These are phyloP conservation scores for Anthracocystis setariae DNA, from an alignment of 1,284 basidiomycete species.

Conservation along the genomic window DNA sequence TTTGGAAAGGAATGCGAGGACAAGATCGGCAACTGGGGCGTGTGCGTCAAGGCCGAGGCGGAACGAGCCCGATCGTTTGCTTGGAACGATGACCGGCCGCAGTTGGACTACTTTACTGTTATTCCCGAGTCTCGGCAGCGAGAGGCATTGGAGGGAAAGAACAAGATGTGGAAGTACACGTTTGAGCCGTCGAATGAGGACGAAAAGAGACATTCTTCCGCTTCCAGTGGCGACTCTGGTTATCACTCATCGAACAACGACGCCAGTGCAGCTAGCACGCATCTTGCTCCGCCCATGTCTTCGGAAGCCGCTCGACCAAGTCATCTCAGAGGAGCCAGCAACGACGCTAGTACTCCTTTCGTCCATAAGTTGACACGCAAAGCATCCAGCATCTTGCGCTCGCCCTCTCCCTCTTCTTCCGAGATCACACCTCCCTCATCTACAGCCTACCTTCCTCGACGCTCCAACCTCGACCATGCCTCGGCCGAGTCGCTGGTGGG, in stretches of 20 bases:
- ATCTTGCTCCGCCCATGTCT: constrained; percentile 4
- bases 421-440: constrained; percentile 17
- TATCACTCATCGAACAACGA: constrained; percentile 15
- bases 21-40: constrained; percentile 54
- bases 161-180: constrained; percentile 26
- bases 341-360: background rate
- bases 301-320: no score
- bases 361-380: constrained; percentile 17
- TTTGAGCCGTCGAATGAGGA: constrained; percentile 24
- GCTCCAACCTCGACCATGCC: background rate
- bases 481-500: constrained; percentile 11
- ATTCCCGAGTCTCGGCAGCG: constrained; percentile 15
- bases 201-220: constrained; percentile 21
- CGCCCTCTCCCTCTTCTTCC: constrained; percentile 7
- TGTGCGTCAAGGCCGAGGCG: constrained; percentile 51
- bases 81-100: constrained; percentile 50
- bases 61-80: constrained; percentile 53
- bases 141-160: constrained; percentile 6
- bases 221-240: constrained; percentile 39
- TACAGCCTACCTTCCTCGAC: constrained; percentile 17
- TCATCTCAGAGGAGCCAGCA: background rate
- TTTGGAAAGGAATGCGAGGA: constrained; percentile 27
- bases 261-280: background rate
- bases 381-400: constrained; percentile 15
- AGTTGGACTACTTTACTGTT: constrained; percentile 35